phyloP scores from a whole-genome alignment of 176 grass and related monocot genomes.

The Eragrostis curvula region DNA sequence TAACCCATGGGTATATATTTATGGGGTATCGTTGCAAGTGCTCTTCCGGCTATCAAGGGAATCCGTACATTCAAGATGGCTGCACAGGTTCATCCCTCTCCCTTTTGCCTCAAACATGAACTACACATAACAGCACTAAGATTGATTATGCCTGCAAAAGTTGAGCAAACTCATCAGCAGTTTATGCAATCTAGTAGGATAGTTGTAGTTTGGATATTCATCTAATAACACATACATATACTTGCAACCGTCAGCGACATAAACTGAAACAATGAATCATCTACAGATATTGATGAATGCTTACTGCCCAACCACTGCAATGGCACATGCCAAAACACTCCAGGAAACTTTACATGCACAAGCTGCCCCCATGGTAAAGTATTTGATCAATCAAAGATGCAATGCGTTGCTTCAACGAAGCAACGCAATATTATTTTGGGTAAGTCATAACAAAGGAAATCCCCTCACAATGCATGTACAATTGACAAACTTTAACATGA shows the following conservation, averaged over 20 bases:
- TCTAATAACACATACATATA: no score
- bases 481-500: background rate
- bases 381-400: background rate
- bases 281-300: conserved; percentile 45
- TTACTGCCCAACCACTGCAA: conserved; percentile 10
- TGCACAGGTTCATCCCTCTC: conserved; percentile 34
- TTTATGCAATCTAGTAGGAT: no score
- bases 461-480: no score
- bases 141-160: no score
- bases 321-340: background rate
- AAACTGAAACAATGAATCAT: no score
- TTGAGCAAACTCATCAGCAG: no score
- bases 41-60: conserved; percentile 21
- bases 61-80: conserved; percentile 40
- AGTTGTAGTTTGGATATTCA: no score
- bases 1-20: background rate
- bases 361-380: background rate
- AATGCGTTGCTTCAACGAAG: background rate
- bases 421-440: background rate
- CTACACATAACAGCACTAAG: no score
- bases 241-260: no score
- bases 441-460: no score
- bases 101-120: no score
- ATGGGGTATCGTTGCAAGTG: conserved; percentile 54
- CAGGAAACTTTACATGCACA: background rate